Evolutionary conservation across 257 asterid genomes (phyloP).

Genomic region (Catharanthus roseus): DNA sequence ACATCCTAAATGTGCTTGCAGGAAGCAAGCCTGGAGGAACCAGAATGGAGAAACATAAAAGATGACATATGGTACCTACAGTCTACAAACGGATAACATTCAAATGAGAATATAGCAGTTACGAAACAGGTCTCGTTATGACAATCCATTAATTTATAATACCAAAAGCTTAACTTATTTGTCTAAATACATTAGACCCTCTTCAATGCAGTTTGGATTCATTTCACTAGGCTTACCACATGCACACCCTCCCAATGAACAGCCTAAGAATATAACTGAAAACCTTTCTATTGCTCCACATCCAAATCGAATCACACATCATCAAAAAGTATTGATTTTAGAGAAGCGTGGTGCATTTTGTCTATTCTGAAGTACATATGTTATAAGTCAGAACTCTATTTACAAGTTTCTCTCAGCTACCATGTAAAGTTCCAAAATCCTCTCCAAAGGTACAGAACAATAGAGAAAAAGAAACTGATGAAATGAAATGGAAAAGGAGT

Average conservation of each 20-base stretch:
- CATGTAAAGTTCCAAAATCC: not conserved
- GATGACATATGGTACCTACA: not conserved
- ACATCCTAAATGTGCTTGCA: not conserved
- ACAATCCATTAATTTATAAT: not conserved
- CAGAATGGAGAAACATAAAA: not conserved
- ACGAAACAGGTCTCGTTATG: not conserved
- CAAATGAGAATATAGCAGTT: too few relatives aligned
- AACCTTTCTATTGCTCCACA: not conserved
- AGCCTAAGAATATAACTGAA: not conserved
- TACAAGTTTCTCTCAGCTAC: not conserved
- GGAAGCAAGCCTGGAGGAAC: not conserved
- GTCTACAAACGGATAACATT: too few relatives aligned
- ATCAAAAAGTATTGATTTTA: not conserved
- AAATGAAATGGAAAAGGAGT: not conserved
- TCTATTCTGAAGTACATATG: not conserved
- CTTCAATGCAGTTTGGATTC: not conserved
- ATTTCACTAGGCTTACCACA: not conserved
- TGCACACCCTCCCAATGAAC: not conserved
- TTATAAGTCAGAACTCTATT: not conserved
- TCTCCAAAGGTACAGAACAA: not conserved
- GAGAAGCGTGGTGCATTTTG: not conserved
- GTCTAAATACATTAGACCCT: not conserved
- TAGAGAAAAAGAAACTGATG: not conserved
- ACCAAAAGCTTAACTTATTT: not conserved
- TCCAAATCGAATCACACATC: not conserved